Percentiles rank a stretch among this genome's conserved stretches.
phyloP scores from a whole-genome alignment of 208 protist species.

The Trichomonas vaginalis region DNA sequence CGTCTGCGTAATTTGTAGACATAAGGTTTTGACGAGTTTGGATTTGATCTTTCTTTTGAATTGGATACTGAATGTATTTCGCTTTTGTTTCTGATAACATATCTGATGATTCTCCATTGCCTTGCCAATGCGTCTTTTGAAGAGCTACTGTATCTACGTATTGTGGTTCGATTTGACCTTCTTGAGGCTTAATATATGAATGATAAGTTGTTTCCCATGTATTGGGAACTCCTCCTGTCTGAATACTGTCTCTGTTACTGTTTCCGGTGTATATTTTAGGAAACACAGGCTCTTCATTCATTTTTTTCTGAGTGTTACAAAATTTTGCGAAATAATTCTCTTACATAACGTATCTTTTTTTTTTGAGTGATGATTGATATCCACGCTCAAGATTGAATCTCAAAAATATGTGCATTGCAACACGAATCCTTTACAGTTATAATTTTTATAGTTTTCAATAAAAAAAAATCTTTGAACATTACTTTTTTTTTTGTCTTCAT shows the following conservation, averaged over 20 bases:
- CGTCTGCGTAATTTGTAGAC: background rate
- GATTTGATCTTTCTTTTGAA: background rate
- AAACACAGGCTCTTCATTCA: background rate
- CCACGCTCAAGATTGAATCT: too few relatives aligned
- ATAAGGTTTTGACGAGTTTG: background rate
- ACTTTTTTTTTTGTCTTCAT: too few relatives aligned
- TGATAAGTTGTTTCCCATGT: constrained; percentile 1
- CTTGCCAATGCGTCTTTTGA: background rate
- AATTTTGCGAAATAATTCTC: too few relatives aligned
- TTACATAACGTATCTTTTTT: too few relatives aligned
- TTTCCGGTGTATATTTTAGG: background rate
- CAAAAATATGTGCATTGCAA: too few relatives aligned
- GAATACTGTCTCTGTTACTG: background rate
- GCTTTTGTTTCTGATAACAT: background rate
- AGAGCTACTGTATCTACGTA: background rate
- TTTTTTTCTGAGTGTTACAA: too few relatives aligned
- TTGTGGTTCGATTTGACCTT: background rate
- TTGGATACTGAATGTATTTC: background rate
- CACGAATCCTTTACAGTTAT: too few relatives aligned
- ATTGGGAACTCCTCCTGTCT: background rate
- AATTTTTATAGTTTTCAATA: too few relatives aligned
- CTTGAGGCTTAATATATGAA: background rate
- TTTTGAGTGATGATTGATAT: too few relatives aligned
- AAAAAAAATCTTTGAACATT: too few relatives aligned
- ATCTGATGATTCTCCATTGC: background rate